phyloP scores from a whole-genome alignment of 2,329 filamentous ascomycete genomes.

The Talaromyces sp. region DNA sequence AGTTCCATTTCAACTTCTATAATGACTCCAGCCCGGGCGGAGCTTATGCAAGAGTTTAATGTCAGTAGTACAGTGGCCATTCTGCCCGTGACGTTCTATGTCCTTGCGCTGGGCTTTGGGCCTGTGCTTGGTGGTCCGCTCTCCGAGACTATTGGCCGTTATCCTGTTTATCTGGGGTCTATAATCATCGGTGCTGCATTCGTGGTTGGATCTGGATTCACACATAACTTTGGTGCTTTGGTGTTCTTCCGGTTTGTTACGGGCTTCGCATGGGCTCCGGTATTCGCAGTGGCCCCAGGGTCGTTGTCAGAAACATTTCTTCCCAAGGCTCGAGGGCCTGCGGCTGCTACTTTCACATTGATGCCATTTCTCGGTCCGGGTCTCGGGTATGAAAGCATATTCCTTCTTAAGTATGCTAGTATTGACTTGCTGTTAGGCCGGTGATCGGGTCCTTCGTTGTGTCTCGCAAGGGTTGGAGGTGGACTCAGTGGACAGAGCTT shows the following conservation, averaged over 20 bases:
- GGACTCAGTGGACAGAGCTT: conserved; percentile 65
- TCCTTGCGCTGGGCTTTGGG: conserved; percentile 10
- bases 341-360: conserved; percentile 17
- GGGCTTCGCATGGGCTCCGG: conserved; percentile 18
- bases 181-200: conserved; percentile 10
- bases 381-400: conserved; percentile 11
- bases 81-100: conserved; percentile 2
- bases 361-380: conserved; percentile 20
- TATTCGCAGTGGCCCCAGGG: conserved; percentile 12
- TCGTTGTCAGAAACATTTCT: conserved; percentile 16
- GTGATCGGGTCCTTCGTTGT: conserved; percentile 19
- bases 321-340: conserved; percentile 14
- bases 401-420: neutral
- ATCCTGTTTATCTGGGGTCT: conserved; percentile 16
- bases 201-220: neutral
- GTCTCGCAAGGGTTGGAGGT: conserved; percentile 14
- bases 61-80: conserved; percentile 3
- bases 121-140: conserved; percentile 19
- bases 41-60: conserved; percentile 5
- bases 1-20: conserved; percentile 5
- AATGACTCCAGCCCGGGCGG: neutral
- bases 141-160: conserved; percentile 19
- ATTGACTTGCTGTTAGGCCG: conserved; percentile 13
- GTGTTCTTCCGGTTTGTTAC: conserved; percentile 20
- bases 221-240: conserved; percentile 22